phyloP scores from a whole-genome alignment of 805 yeast genomes.

The Dipodascopsis uninucleata region DNA sequence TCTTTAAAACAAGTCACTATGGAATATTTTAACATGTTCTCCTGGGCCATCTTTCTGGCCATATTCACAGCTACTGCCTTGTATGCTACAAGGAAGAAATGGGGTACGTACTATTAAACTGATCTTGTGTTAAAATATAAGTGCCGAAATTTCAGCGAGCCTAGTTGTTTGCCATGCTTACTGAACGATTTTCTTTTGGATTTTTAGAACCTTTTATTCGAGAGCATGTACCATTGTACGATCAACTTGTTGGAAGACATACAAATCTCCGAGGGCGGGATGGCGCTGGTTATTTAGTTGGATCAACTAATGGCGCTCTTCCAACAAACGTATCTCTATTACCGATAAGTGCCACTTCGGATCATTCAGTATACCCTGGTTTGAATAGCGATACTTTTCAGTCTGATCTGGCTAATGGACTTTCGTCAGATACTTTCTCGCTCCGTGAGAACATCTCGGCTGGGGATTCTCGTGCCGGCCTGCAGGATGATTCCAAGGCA shows the following conservation, averaged over 20 bases:
- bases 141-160: too few species aligned
- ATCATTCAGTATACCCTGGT: conserved; percentile 3
- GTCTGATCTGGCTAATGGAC: conserved; percentile 55
- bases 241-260: conserved; percentile 2
- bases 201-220: conserved; percentile 13
- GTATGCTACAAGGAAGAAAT: conserved; percentile 18
- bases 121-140: background rate
- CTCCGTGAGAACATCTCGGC: conserved; percentile 44
- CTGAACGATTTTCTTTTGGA: background rate
- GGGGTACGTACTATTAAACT: conserved; percentile 19
- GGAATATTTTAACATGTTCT: conserved; percentile 12
- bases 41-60: conserved; percentile 15
- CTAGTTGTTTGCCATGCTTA: too few species aligned
- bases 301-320: conserved; percentile 19
- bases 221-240: conserved; percentile 9
- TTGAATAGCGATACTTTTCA: conserved; percentile 32
- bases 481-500: conserved; percentile 52
- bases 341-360: conserved; percentile 10
- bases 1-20: too few species aligned
- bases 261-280: conserved; percentile 16
- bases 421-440: conserved; percentile 58
- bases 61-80: conserved; percentile 12
- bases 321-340: conserved; percentile 11
- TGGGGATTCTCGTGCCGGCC: conserved; percentile 60
- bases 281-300: conserved; percentile 23